Evolutionary conservation across 306 rosid species (phyloP), one percentile per base, ranked within the genome.

Genomic region (Astragalus membranaceus): DNA sequence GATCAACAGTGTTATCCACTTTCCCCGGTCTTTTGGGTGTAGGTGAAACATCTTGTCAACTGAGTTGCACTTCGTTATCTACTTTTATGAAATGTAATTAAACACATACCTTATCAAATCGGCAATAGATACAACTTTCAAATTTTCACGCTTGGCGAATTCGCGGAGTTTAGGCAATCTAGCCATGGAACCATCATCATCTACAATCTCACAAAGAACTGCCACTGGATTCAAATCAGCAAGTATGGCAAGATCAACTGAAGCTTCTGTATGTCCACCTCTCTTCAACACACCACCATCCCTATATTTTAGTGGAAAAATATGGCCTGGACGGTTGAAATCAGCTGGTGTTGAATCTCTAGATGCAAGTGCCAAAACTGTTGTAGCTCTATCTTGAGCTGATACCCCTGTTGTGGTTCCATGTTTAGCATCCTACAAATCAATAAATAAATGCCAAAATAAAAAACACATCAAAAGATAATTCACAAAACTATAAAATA

Each of bases 101-200:
- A 75, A 13, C 32, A 35, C 47, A 14, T 83, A 92, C 98, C 98
- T 89, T 53, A 89, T 82, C 59, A 92, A 83, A 82, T 92, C 96
- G 76, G 95, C 92, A 77, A 92, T 92, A 36, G 98, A 92, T 42
- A 92, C 42, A 71, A 92, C 80, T 79, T 92, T 92, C 87, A 92
- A 83, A 60, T 86, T 88, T 70, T 88, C 87, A 11, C 47, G 72
- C 83, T 52, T 58, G 6, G 90, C 96, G 60, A 92, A 89, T 72
- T 84, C 52, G 16, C 90, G 92, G 83, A 92, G 98, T 78, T 84
- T 86, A 4, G 96, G 96, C 72, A 92, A 70, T 64, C 98, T 88
- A 65, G 98, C 98, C 98, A 92, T 89, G 76, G 98, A 92, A 80
- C 96, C 98, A 43, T 92, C 98, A 72, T 92, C 98, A 80, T 92